Conservation (phyloP, 2,329 filamentous ascomycete genomes). For the Dactylellina parvicollis region DNA sequence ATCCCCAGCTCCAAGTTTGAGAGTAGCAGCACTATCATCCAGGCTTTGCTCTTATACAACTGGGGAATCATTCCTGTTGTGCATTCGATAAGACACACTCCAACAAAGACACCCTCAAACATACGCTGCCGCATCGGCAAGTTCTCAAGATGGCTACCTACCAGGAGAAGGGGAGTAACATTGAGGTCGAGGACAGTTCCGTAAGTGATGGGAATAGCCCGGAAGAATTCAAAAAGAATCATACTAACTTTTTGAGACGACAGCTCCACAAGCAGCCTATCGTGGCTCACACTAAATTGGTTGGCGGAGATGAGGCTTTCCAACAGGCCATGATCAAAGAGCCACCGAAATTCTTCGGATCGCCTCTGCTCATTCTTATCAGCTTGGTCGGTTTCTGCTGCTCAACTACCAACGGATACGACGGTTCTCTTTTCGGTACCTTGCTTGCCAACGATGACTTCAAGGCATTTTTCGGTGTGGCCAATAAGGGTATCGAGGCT, state of each 20-base stretch:
- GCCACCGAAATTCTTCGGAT: neutral
- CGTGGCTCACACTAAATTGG: constrained; percentile 9
- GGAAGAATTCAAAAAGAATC: neutral
- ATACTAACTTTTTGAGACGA: constrained; percentile 1
- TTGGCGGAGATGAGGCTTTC: constrained; percentile 7
- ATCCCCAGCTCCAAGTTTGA: constrained; percentile 1
- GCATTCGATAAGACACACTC: neutral
- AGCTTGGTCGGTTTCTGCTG: constrained; percentile 20
- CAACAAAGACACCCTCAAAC: neutral
- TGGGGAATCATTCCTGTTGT: neutral
- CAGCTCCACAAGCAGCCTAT: constrained; percentile 2
- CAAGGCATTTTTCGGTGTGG: constrained; percentile 13
- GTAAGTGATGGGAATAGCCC: constrained; percentile 9
- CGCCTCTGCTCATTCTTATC: constrained; percentile 9
- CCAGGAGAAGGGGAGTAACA: constrained; percentile 6
- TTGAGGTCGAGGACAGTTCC: constrained; percentile 10
- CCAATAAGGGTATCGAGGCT: neutral
- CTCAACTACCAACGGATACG: constrained; percentile 69
- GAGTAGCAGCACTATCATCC: neutral
- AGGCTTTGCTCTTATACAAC: constrained; percentile 5
- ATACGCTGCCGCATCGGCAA: constrained; percentile 6
- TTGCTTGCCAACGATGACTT: neutral
- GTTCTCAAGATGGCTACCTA: constrained; percentile 9
- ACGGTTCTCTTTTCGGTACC: constrained; percentile 66
- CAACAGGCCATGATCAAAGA: constrained; percentile 12